Evolutionary conservation across 2,329 filamentous ascomycete species (phyloP).

Genomic region (Colletotrichum sp.): DNA sequence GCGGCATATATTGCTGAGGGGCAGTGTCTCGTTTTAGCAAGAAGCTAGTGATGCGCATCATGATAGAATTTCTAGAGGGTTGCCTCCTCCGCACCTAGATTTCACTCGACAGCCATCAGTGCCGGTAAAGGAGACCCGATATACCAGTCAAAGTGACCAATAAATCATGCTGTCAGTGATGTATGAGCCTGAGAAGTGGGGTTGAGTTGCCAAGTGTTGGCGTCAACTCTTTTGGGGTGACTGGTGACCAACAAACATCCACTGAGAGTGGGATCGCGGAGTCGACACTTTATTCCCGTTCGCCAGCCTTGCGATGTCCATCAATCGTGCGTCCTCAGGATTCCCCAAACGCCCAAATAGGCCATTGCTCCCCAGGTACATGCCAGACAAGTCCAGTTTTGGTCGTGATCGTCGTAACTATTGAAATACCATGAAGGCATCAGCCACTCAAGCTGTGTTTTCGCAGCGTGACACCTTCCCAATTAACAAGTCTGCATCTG

Average conservation of each 20-base stretch:
- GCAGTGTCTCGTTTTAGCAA: too few relatives aligned
- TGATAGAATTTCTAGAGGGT: too few relatives aligned
- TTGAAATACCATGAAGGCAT: accelerated
- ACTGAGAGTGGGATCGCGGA: background rate
- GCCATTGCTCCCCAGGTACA: background rate
- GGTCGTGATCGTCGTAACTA: background rate
- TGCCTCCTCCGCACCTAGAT: too few relatives aligned
- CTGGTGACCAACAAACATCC: background rate
- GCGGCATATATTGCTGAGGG: too few relatives aligned
- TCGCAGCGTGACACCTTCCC: background rate
- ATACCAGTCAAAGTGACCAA: background rate
- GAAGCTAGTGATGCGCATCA: too few relatives aligned
- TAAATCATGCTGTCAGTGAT: background rate
- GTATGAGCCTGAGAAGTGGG: background rate
- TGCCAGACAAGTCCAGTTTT: background rate
- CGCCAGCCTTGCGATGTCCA: background rate
- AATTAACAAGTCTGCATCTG: background rate
- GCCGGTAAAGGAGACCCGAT: background rate
- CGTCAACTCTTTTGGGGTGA: background rate
- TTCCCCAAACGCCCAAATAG: accelerated
- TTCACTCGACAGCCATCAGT: too few relatives aligned
- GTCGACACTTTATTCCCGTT: background rate
- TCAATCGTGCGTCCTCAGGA: background rate
- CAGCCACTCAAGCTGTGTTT: background rate
- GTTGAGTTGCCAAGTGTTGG: background rate